Evolutionary conservation across 192 early-diverging fungal genomes (phyloP).

Genomic region (Helicostylum pulchrum): DNA sequence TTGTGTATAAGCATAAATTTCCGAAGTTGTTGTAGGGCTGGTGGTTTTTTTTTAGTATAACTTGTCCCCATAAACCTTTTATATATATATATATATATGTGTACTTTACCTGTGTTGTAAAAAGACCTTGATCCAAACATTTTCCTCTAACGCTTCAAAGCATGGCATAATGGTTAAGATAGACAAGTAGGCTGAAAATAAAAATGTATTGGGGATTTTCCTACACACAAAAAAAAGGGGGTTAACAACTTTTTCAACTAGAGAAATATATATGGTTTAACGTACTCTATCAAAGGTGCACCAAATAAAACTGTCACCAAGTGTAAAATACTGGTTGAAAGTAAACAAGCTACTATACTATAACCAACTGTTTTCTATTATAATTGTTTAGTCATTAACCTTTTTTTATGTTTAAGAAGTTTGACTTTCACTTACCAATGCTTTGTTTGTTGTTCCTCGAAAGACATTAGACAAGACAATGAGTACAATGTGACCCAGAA

Average conservation of each 20-base stretch:
- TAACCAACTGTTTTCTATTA: conserved; percentile 8
- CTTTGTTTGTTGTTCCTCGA: conserved; percentile 7
- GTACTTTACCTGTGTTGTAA: conserved; percentile 17
- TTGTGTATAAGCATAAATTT: conserved; percentile 45
- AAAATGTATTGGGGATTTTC: conserved; percentile 25
- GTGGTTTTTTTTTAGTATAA: too few species aligned
- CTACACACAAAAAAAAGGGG: conserved; percentile 2
- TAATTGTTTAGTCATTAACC: not conserved
- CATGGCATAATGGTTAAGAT: conserved; percentile 35
- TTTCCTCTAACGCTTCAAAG: conserved; percentile 20
- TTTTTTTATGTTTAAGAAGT: not conserved
- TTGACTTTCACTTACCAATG: not conserved
- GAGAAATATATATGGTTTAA: not conserved
- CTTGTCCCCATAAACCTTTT: too few species aligned
- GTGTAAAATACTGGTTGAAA: conserved; percentile 25
- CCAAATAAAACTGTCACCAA: conserved; percentile 35
- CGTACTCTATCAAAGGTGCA: conserved; percentile 32
- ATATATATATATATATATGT: conserved; percentile 6
- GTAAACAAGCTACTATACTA: conserved; percentile 11
- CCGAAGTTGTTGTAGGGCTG: conserved; percentile 39
- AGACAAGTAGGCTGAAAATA: conserved; percentile 35
- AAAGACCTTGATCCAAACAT: conserved; percentile 36
- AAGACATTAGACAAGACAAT: conserved; percentile 10
- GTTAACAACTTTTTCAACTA: too few species aligned
- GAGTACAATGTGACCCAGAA: conserved; percentile 11